Evolutionary conservation across 257 asterid genomes (phyloP).

Genomic region (Fraxinus quadrangulata): DNA sequence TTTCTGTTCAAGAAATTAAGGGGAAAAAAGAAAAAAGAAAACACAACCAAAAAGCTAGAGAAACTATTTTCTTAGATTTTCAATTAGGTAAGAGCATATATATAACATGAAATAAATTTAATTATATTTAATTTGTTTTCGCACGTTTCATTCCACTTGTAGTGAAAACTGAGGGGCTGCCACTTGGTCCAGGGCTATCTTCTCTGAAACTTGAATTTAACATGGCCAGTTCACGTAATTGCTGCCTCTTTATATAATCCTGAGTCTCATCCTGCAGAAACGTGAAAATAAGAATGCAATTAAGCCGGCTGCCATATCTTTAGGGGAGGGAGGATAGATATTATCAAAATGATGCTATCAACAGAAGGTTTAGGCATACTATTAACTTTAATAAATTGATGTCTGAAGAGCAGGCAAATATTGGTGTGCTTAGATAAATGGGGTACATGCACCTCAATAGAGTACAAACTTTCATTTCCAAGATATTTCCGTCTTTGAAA

Average conservation of each 20-base stretch:
- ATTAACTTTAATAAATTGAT: neutral
- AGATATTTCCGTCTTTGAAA: neutral
- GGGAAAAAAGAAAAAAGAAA: constrained; percentile 27
- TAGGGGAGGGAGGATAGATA: neutral
- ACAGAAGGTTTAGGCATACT: neutral
- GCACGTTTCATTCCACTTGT: constrained; percentile 94
- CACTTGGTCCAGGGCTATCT: constrained; percentile 98
- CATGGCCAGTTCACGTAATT: constrained; percentile 93
- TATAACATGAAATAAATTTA: constrained; percentile 10
- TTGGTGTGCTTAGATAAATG: neutral
- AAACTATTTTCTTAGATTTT: constrained; percentile 26
- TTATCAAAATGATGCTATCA: no score
- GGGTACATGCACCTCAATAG: neutral
- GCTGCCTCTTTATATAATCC: constrained; percentile 91
- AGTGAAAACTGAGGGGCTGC: constrained; percentile 91
- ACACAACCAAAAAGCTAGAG: constrained; percentile 30
- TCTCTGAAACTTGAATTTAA: constrained; percentile 89
- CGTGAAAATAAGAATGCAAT: neutral
- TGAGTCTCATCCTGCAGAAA: constrained; percentile 80
- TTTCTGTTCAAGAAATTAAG: constrained; percentile 33
- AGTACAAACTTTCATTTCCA: neutral
- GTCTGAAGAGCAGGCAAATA: neutral
- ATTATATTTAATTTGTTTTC: constrained; percentile 64
- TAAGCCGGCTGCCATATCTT: neutral
- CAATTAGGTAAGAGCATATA: constrained; percentile 18